These are phyloP conservation scores for Fusarium abutilonis DNA, from an alignment of 2,329 filamentous ascomycete genomes.

Conservation along the genomic window DNA sequence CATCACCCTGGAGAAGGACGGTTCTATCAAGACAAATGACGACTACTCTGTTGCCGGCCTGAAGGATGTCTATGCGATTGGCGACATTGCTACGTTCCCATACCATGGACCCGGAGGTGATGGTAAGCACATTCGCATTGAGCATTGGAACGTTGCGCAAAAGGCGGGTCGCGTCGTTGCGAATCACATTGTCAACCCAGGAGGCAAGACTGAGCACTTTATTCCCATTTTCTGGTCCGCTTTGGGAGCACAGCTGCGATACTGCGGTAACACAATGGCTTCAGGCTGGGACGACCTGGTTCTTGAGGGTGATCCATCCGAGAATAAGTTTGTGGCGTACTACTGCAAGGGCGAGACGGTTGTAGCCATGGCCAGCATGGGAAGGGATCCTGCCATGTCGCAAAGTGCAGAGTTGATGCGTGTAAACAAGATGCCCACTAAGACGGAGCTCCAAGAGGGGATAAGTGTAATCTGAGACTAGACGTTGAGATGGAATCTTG, in stretches of 20 bases:
- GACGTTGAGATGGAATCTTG: slow-evolving; percentile 36
- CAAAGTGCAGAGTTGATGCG: slow-evolving; percentile 89
- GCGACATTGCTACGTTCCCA: slow-evolving; percentile 94
- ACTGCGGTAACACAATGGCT: slow-evolving; percentile 81
- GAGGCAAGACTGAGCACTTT: slow-evolving; percentile 73
- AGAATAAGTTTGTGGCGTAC: slow-evolving; percentile 87
- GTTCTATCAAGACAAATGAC: slow-evolving; percentile 84
- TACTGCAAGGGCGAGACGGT: slow-evolving; percentile 88
- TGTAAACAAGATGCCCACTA: slow-evolving; percentile 81
- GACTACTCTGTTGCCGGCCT: slow-evolving; percentile 79
- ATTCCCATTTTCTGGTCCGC: slow-evolving; percentile 98
- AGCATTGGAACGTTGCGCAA: slow-evolving; percentile 99
- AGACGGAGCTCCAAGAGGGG: slow-evolving; percentile 77
- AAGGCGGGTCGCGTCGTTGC: slow-evolving; percentile 87
- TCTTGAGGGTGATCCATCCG: slow-evolving; percentile 77
- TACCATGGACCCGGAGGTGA: slow-evolving; percentile 89
- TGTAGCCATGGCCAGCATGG: slow-evolving; percentile 91
- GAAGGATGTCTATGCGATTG: slow-evolving; percentile 88
- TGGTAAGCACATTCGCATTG: slow-evolving; percentile 80
- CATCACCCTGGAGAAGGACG: slow-evolving; percentile 80
- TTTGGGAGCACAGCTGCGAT: slow-evolving; percentile 85
- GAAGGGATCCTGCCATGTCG: slow-evolving; percentile 84
- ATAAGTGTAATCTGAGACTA: slow-evolving; percentile 58
- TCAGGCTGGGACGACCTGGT: slow-evolving; percentile 88
- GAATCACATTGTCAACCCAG: slow-evolving; percentile 75